Evolutionary conservation across 495 filamentous ascomycete genomes (phyloP), one percentile per base, ranked within the genome.

Genomic region (Hypoxylon lienhwacheense): DNA sequence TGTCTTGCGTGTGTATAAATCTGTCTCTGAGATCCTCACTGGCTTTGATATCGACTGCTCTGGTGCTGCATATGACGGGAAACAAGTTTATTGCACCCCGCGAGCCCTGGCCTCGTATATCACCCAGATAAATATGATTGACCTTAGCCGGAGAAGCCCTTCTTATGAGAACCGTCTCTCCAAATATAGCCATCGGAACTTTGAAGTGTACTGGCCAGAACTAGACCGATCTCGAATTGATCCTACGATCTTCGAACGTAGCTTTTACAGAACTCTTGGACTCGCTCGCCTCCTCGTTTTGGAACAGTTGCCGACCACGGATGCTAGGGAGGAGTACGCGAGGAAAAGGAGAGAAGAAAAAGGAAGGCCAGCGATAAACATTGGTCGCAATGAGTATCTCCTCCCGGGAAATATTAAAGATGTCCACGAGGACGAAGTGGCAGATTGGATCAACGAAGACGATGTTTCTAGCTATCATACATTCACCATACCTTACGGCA

Each of bases 81-180:
- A 77, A 5, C 85, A 88, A 55, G 88, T 93, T 3, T 90, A 83
- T 56, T 79, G 78, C 15, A 80, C 85, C 7, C 89, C 89, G 6
- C 79, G 89, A 28, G 76, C 86, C 8, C 64, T 95, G 4, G 78
- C 78, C n/a, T 79, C 87, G 1, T 91, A 82, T 59, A 82, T 91
- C 45, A 90, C 87, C 5, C 89, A 95, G 71, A 76, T 76, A 48
- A 95, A 95, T 60, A 82, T 81, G 19, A 80, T 95, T 55, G 89
- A 95, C 65, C 76, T 95, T 35, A 83, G 80, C 5, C 79, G 89
- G 3, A 82, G 89, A 10, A 91, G 87, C 7, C 88, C 89, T 0
- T 90, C 88, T 0, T 95, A 92, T 61, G 89, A 95, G 61, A 91
- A 86, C 54, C 85, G 89, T 6, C 76, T 95, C n/a, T 89, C 87